These are phyloP conservation scores for Corylus avellana DNA, from an alignment of 306 rosid species.

Conservation along the genomic window DNA sequence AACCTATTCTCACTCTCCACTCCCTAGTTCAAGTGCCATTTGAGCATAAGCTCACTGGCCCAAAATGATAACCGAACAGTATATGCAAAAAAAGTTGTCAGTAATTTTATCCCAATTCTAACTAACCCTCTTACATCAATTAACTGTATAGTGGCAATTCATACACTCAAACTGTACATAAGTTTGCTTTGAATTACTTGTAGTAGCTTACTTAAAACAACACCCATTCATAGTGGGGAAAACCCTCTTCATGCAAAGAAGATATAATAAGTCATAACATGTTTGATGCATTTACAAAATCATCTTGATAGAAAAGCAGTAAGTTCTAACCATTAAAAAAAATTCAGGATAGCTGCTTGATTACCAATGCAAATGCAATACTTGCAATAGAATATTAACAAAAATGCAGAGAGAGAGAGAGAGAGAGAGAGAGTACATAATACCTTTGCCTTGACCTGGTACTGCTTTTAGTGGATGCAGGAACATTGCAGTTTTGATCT, in stretches of 20 bases:
- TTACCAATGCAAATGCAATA: neutral
- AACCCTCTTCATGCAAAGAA: too few relatives aligned
- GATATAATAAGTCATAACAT: too few relatives aligned
- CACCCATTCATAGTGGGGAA: too few relatives aligned
- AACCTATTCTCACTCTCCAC: too few relatives aligned
- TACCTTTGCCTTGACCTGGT: slow-evolving; percentile 48
- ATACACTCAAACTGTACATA: neutral
- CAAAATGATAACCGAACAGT: neutral
- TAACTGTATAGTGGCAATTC: neutral
- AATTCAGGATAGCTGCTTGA: neutral
- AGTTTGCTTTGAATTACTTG: neutral
- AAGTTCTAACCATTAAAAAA: neutral
- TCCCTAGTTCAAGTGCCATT: neutral
- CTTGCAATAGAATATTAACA: neutral
- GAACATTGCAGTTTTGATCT: slow-evolving; percentile 32
- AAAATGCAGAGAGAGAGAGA: neutral
- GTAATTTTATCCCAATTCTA: neutral
- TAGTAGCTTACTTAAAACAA: neutral
- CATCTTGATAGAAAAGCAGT: neutral
- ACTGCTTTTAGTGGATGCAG: slow-evolving; percentile 42
- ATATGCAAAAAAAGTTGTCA: neutral
- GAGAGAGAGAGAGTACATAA: neutral
- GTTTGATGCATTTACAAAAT: too few relatives aligned
- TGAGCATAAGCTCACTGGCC: neutral
- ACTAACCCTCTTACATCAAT: neutral